Evolutionary conservation across 2,329 filamentous ascomycete species (phyloP), one percentile per base, ranked within the genome.

Genomic region (Sporothrix brasiliensis): DNA sequence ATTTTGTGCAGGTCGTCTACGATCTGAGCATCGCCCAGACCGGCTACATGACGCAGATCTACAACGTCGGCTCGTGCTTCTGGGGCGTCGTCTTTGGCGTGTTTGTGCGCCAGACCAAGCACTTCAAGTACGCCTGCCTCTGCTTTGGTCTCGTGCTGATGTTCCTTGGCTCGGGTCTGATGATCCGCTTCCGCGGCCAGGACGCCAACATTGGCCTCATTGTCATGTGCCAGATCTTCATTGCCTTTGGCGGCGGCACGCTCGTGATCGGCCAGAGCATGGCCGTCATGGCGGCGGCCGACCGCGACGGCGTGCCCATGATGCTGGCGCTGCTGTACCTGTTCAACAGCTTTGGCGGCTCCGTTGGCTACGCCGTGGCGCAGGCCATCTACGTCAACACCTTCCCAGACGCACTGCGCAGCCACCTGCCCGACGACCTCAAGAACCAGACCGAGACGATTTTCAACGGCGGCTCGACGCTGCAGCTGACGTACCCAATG

Each of bases 301-400:
- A 82, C 21, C 87, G 89, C 73, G 82, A 87, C 73, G 81, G 88
- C 73, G 83, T 89, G 5, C 85, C 87, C 41, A 82, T 85, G 6
- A 83, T 86, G 39, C 82, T 88, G 2, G 86, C 87, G 4, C 79
- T 91, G 74, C 83, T 87, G 73, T 81, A 85, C 27, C 84, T 89
- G 24, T 85, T 86, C 68, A 83, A 85, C 73, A 84, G 83, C 70
- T 82, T 90, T 69, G 88, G 88, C 68, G 86, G 86, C 58, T 85
- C 86, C 3, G 83, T 89, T 41, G 87, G 87, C n/a, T 80, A 80
- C 2, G 84, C 87, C 39, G 82, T 91, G 65, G 84, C 88, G 3
- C 84, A 83, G 1, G 86, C 87, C 13, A 85, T 91, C 74, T 91
- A 88, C 87, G 85, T 83, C 0, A 82, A 84, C 73, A 80, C 84